Conservation (phyloP, 1,139 yeast genomes). For the Suhomyces panamericanus region DNA sequence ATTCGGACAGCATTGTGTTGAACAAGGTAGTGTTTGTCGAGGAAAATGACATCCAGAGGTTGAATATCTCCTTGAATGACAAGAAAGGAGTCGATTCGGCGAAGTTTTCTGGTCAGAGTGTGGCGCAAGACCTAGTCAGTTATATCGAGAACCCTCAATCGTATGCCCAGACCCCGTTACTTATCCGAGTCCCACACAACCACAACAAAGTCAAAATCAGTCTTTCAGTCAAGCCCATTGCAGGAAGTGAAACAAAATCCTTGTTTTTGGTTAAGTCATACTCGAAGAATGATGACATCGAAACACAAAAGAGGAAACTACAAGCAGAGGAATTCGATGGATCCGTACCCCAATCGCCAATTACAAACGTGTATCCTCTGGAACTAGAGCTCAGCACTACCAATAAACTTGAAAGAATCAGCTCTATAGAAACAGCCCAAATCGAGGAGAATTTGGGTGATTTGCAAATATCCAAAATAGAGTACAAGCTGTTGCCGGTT, state of each 20-base stretch:
- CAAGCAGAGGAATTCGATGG: background rate
- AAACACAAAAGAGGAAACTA: conserved; percentile 11
- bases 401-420: background rate
- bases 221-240: conserved; percentile 23
- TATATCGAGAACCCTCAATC: conserved; percentile 28
- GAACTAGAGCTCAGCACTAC: background rate
- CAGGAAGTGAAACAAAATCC: conserved; percentile 16
- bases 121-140: conserved; percentile 18
- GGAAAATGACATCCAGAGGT: conserved; percentile 23
- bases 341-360: background rate
- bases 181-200: conserved; percentile 27
- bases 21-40: conserved; percentile 28
- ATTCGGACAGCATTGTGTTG: conserved; percentile 19
- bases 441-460: conserved; percentile 2
- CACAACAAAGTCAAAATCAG: conserved; percentile 29
- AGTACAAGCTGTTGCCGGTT: conserved; percentile 29
- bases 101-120: conserved; percentile 13
- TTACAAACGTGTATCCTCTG: background rate
- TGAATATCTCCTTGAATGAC: conserved; percentile 22
- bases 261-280: conserved; percentile 32
- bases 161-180: conserved; percentile 24
- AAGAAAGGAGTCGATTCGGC: conserved; percentile 20
- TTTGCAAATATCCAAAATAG: conserved; percentile 29
- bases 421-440: conserved; percentile 3
- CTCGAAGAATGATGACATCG: conserved; percentile 15